Base-by-base conservation (phyloP, 352 stramenopile species). In the Pythium plurisporium region DNA sequence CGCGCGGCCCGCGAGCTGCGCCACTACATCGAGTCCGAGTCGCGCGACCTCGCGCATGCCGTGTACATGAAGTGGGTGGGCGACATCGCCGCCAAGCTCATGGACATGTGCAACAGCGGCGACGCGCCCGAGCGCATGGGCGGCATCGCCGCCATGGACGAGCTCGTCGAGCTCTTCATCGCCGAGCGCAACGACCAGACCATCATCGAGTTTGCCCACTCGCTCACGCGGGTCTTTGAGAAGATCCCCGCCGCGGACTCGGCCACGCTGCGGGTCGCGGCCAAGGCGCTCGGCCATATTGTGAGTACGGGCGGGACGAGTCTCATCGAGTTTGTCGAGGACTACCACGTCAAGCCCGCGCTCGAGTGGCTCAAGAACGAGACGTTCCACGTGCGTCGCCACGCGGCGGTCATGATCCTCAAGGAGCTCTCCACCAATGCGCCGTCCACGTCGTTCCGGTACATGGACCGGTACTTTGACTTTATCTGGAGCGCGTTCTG, bases 391-490 rank as follows among this genome's bases (percentile, higher is more conserved):
- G 80, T 95, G 27, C 83, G 86, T 11, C 67, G 86, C 36, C 86
- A 95, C 44, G 86, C 86, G 8, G 86, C 81, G 3, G 83, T 94
- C n/a, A 74, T 95, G 72, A 94, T 95, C 41, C 42, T 95, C 27
- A 92, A 92, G 56, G 86, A 95, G 46, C 69, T 95, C 31, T 84
- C 83, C 10, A 87, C 86, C 55, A 95, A 95, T 47, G 82, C 86
- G 43, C 86, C 86, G 26, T 92, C 86, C 9, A 95, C 83, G 40
- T 78, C 82, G 17, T 95, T 92, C 55, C 69, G 86, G 26, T 89
- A 95, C 72, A 90, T 95, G 76, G 86, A 95, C 60, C 85, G 80
- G 58, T 95, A 92, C 71, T 95, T 95, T 60, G 86, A 95, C 66
- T 86, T 90, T 41, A 93, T 94, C 60, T 95, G 86, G 86, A 94